These are phyloP conservation scores for Talaromyces sp. DNA, from an alignment of 2,329 filamentous ascomycete species.

Conservation along the genomic window DNA sequence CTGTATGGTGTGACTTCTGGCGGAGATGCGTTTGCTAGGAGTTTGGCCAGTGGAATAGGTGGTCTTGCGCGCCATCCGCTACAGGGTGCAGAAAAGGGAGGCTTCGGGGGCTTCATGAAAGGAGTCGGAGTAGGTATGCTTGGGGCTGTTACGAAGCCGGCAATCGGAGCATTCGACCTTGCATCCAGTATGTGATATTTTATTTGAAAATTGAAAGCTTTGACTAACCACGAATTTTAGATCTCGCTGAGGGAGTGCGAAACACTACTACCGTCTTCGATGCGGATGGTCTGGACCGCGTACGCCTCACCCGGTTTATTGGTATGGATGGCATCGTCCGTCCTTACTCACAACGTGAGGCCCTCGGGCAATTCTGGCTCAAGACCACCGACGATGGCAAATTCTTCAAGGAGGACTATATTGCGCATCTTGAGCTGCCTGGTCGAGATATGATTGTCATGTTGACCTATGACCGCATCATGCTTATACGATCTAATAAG, in stretches of 20 bases:
- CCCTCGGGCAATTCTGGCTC: conserved; percentile 95
- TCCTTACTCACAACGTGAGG: conserved; percentile 90
- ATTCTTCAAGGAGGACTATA: conserved; percentile 96
- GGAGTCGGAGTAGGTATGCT: conserved; percentile 92
- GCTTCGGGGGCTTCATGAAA: conserved; percentile 91
- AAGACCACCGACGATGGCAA: conserved; percentile 97
- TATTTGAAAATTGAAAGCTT: background rate
- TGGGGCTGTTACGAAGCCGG: conserved; percentile 92
- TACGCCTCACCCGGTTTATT: conserved; percentile 89
- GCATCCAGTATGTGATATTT: conserved; percentile 61
- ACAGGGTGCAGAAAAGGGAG: conserved; percentile 93
- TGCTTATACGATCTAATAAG: conserved; percentile 82
- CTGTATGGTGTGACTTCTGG: conserved; percentile 93
- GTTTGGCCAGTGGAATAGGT: conserved; percentile 87
- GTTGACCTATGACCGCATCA: conserved; percentile 80
- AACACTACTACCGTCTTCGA: conserved; percentile 99
- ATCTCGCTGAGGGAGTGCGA: conserved; percentile 93
- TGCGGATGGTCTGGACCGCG: conserved; percentile 85
- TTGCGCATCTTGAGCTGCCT: conserved; percentile 89
- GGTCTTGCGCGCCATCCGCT: conserved; percentile 89
- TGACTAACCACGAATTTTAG: conserved; percentile 20
- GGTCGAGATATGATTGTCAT: conserved; percentile 84
- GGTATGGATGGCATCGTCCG: conserved; percentile 88
- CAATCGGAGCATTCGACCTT: conserved; percentile 93
- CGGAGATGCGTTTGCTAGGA: conserved; percentile 89